Evolutionary conservation across 2,329 filamentous ascomycete genomes (phyloP).

Genomic region (Bipolaris victoriae): DNA sequence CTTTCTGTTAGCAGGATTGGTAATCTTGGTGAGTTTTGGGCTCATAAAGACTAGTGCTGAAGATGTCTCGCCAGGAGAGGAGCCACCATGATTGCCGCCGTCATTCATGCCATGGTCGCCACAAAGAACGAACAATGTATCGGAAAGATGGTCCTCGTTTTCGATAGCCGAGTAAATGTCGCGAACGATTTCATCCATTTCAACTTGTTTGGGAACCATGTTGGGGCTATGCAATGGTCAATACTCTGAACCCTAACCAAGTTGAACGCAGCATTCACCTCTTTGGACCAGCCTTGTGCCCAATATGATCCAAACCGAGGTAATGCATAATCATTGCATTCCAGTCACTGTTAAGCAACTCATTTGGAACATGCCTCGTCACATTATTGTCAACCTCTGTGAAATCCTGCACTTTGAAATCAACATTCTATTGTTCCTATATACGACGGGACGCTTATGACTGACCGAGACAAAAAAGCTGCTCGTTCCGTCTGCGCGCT

Average conservation of each 20-base stretch:
- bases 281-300: constrained; percentile 89
- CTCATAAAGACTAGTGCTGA: constrained; percentile 90
- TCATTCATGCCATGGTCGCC: constrained; percentile 99
- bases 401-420: constrained; percentile 72
- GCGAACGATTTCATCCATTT: constrained; percentile 87
- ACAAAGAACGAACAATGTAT: constrained; percentile 82
- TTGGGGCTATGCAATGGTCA: constrained; percentile 65
- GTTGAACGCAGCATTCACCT: constrained; percentile 59
- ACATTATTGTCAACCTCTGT: constrained; percentile 98
- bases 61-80: constrained; percentile 91
- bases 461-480: constrained; percentile 97
- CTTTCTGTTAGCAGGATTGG: constrained; percentile 35
- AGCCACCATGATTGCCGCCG: constrained; percentile 94
- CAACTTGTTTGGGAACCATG: constrained; percentile 89
- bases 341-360: constrained; percentile 83
- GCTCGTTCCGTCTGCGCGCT: constrained; percentile 86
- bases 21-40: constrained; percentile 72
- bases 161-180: constrained; percentile 79
- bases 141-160: constrained; percentile 70
- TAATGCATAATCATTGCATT: constrained; percentile 94
- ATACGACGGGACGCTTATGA: constrained; percentile 42
- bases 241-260: constrained; percentile 1
- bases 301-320: constrained; percentile 94
- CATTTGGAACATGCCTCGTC: constrained; percentile 81
- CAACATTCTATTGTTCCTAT: constrained; percentile 43